A percentile compares a stretch with the other conserved stretches of the same genome.
These are phyloP conservation scores for Pseudozyma thailandica DNA, from an alignment of 1,284 basidiomycete species.

Conservation along the genomic window DNA sequence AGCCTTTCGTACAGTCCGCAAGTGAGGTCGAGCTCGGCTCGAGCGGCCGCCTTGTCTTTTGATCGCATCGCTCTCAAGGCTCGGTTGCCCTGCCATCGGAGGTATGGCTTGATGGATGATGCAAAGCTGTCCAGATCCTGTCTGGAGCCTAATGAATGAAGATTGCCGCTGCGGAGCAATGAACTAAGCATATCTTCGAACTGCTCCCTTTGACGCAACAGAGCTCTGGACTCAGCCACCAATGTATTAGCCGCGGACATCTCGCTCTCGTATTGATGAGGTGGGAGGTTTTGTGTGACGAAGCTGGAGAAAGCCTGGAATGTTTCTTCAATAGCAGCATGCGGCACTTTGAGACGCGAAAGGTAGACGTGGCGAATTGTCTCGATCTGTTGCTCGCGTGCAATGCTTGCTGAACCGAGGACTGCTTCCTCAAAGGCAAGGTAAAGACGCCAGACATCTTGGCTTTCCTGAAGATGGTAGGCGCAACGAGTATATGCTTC, in stretches of 20 bases:
- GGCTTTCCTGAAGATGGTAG: conserved; percentile 44
- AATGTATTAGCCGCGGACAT: conserved; percentile 53
- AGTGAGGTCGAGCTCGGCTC: conserved; percentile 26
- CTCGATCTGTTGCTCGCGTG: conserved; percentile 35
- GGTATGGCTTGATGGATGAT: conserved; percentile 39
- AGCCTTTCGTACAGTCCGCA: conserved; percentile 37
- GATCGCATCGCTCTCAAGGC: conserved; percentile 26
- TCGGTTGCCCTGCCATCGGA: conserved; percentile 43
- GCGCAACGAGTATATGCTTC: conserved; percentile 47
- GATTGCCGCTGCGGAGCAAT: not conserved
- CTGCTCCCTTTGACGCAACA: conserved; percentile 32
- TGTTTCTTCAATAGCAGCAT: conserved; percentile 46
- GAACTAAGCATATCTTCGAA: conserved; percentile 41
- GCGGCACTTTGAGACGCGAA: conserved; percentile 53
- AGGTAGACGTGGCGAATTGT: conserved; percentile 50
- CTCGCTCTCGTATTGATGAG: conserved; percentile 56
- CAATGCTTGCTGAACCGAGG: conserved; percentile 12
- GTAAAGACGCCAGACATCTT: conserved; percentile 53
- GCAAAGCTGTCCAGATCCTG: conserved; percentile 23
- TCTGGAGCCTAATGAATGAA: conserved; percentile 16
- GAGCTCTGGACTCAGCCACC: conserved; percentile 31
- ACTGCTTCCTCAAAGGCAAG: conserved; percentile 49
- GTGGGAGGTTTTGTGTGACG: conserved; percentile 49
- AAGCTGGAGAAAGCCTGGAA: conserved; percentile 59
- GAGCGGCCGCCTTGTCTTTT: conserved; percentile 41